Conservation (phyloP, 306 rosid species). For the Malus domestica region ASM211411v1 NC_041803.1:34749001-34749500, state of each 20-base stretch:
- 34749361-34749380: too few species aligned
- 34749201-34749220: not conserved
- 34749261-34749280: constrained; percentile 23
- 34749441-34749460: not conserved
- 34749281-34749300: constrained; percentile 35
- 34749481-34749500: too few species aligned
- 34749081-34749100: not conserved
- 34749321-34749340: constrained; percentile 19
- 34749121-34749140: not conserved
- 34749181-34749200: constrained; percentile 14
- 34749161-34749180: constrained; percentile 8
- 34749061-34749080: too few species aligned
- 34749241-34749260: constrained; percentile 3
- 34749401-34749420: not conserved
- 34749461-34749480: too few species aligned
- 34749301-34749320: constrained; percentile 20
- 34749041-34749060: too few species aligned
- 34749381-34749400: too few species aligned
- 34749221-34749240: not conserved
- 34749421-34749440: not conserved
- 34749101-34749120: not conserved
- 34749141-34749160: constrained; percentile 57
- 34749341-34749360: not conserved
- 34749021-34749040: too few species aligned
- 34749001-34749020: too few species aligned